These are phyloP conservation scores for Phytopythium vexans DNA, from an alignment of 352 stramenopile species.

Conservation along the genomic window DNA sequence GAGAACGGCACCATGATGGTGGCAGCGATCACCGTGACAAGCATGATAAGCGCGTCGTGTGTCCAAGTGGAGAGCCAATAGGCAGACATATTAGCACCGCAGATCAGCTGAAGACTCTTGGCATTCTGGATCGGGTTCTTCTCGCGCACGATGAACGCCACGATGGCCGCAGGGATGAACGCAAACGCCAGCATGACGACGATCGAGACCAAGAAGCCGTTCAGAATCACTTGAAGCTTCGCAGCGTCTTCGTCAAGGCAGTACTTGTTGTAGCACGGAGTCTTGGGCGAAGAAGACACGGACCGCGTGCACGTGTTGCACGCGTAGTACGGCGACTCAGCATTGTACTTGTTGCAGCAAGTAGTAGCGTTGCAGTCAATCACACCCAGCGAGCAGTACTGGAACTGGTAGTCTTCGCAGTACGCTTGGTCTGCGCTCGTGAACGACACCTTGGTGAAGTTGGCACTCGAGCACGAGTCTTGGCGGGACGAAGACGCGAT, in stretches of 20 bases:
- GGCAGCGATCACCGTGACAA: slow-evolving; percentile 34
- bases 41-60: slow-evolving; percentile 46
- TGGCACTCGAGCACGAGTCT: slow-evolving; percentile 20
- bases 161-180: slow-evolving; percentile 60
- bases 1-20: slow-evolving; percentile 39
- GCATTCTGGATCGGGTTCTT: slow-evolving; percentile 65
- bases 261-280: slow-evolving; percentile 34
- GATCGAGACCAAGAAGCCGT: slow-evolving; percentile 56
- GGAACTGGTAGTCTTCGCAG: slow-evolving; percentile 26
- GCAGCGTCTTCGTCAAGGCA: slow-evolving; percentile 50
- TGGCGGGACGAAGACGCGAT: slow-evolving; percentile 20
- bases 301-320: slow-evolving; percentile 32
- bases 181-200: slow-evolving; percentile 67
- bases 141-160: slow-evolving; percentile 63
- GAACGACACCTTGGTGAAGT: slow-evolving; percentile 18
- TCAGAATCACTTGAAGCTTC: slow-evolving; percentile 62
- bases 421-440: slow-evolving; percentile 5
- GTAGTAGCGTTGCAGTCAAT: slow-evolving; percentile 37
- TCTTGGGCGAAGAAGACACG: slow-evolving; percentile 14
- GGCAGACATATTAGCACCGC: slow-evolving; percentile 37
- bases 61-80: slow-evolving; percentile 65
- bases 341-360: slow-evolving; percentile 37
- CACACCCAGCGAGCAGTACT: slow-evolving; percentile 42
- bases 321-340: slow-evolving; percentile 38
- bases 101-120: slow-evolving; percentile 64